Conservation (phyloP, 2,329 filamentous ascomycete species). For the Fusarium palustre region DNA sequence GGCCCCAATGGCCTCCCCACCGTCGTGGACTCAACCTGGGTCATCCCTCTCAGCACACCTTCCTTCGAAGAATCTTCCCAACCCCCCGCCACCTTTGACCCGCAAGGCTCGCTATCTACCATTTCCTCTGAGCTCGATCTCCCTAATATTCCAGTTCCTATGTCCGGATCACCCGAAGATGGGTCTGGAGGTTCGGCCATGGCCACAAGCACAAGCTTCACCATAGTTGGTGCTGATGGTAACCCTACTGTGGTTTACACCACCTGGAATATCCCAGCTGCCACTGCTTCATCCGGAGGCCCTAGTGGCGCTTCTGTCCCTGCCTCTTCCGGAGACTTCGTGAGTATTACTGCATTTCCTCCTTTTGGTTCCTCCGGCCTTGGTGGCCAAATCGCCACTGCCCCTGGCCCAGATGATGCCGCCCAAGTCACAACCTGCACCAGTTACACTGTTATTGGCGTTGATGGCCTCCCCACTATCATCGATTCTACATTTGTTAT, state of each 20-base stretch:
- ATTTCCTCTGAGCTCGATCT: constrained; percentile 33
- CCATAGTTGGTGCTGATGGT: constrained; percentile 40
- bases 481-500: constrained; percentile 51
- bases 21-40: constrained; percentile 52
- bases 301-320: constrained; percentile 13
- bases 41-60: constrained; percentile 41
- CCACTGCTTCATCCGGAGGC: constrained; percentile 11
- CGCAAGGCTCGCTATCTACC: constrained; percentile 28
- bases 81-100: constrained; percentile 20
- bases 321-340: constrained; percentile 10
- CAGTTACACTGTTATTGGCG: constrained; percentile 47
- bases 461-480: constrained; percentile 46
- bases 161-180: constrained; percentile 27
- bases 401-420: not conserved
- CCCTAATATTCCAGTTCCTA: constrained; percentile 19
- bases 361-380: constrained; percentile 16
- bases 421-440: constrained; percentile 45
- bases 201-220: constrained; percentile 40
- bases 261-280: constrained; percentile 35
- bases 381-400: not conserved
- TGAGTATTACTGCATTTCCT: constrained; percentile 16
- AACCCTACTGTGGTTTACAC: constrained; percentile 38
- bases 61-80: constrained; percentile 27
- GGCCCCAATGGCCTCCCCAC: constrained; percentile 52
- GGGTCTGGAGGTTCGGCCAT: constrained; percentile 19